Base-by-base conservation (phyloP, 2,329 filamentous ascomycete genomes). In the Rugonectria rugulosa region DNA sequence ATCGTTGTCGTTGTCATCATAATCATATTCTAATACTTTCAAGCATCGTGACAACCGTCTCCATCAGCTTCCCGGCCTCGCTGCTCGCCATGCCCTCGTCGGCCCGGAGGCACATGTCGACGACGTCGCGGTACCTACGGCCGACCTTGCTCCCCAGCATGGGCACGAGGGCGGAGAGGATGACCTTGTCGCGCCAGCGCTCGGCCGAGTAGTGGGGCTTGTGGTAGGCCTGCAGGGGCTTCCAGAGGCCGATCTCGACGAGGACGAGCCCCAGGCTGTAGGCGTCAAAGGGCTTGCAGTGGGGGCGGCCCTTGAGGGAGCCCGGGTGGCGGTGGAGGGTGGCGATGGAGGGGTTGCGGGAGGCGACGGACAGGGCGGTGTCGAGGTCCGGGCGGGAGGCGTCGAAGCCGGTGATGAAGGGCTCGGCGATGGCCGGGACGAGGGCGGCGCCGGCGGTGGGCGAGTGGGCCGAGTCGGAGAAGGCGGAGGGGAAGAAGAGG, bases 381-480 rank as follows among this genome's bases (percentile, higher is more conserved):
- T 77, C 75, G n/a, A 74, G 70, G 12, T 81, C 81, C 9, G 81
- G 82, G 4, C 82, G 77, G 2, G 79, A 77, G 63, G 81, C 82
- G 60, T 84, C 82, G 68, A 85, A 85, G 34, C 82, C 82, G 11
- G 75, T 77, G 48, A 85, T 72, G 60, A 75, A 79, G 0, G 81
- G 80, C 56, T 56, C 55, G 6, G 72, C 67, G 26, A 79, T 75
- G 61, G 78, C 73, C 11, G 75, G 75, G 3, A 76, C 68, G 37
- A 73, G 63, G n/a, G 56, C 67, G 49, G 66, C 75, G 69, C 61
- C 70, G 63, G 58, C 77, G 60, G 64, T 67, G 34, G 73, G 62
- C 6, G 72, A 71, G 8, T 62, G 60, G 5, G 67, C 64, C 6
- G 65, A 61, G 12, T 52, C 68, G 63, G 70, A 81, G 60, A 72